Conservation (phyloP, 1,284 basidiomycete species). For the Ceratobasidium sp. region DNA sequence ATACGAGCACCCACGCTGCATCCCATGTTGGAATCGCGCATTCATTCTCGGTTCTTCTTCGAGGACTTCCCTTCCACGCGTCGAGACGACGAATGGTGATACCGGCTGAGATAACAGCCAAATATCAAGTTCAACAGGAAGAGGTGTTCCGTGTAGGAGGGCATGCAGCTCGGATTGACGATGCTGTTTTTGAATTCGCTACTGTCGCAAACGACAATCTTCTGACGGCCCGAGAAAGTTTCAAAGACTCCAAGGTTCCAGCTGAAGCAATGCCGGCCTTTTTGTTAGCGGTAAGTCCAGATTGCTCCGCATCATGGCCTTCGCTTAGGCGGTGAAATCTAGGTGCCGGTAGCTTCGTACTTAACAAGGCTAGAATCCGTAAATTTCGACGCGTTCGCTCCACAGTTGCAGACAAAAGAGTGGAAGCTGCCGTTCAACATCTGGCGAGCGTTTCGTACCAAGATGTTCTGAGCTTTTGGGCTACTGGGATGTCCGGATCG, state of each 20-base stretch:
- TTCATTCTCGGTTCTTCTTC: constrained; percentile 73
- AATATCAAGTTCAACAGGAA: constrained; percentile 83
- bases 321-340: constrained; percentile 38
- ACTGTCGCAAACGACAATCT: constrained; percentile 91
- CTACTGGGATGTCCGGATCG: neutral
- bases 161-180: constrained; percentile 57
- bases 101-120: constrained; percentile 83
- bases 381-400: constrained; percentile 85
- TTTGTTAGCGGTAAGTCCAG: constrained; percentile 70
- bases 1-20: constrained; percentile 74
- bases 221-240: constrained; percentile 80
- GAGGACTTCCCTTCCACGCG: constrained; percentile 78
- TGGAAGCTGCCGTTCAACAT: constrained; percentile 89
- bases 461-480: constrained; percentile 8
- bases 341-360: constrained; percentile 81
- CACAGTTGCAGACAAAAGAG: constrained; percentile 72
- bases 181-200: constrained; percentile 88
- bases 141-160: constrained; percentile 80
- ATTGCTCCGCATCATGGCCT: constrained; percentile 31
- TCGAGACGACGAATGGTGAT: constrained; percentile 78
- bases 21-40: constrained; percentile 80
- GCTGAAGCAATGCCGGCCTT: constrained; percentile 76
- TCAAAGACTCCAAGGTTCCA: constrained; percentile 60
- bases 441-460: constrained; percentile 62
- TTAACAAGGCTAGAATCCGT: constrained; percentile 75